Evolutionary conservation across 2,329 filamentous ascomycete genomes (phyloP).

Genomic region (Periconia macrospinosa): DNA sequence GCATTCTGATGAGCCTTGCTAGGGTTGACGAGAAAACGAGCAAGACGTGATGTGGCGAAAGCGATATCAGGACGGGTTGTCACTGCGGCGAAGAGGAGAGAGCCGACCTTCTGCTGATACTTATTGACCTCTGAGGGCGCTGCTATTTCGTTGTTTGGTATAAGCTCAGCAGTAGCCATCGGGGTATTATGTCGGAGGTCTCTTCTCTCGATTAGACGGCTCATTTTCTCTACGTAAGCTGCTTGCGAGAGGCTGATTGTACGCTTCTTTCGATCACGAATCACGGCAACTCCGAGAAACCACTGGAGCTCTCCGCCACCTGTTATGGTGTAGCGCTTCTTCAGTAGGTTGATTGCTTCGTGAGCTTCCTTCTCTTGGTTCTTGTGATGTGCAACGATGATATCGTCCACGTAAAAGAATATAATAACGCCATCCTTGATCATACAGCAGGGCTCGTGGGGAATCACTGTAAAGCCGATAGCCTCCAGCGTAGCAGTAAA

Average conservation of each 20-base stretch:
- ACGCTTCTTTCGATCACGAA: background rate
- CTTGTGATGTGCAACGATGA: constrained; percentile 6
- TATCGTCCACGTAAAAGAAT: constrained; percentile 9
- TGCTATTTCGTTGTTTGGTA: background rate
- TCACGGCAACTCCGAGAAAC: constrained; percentile 10
- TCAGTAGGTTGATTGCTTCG: background rate
- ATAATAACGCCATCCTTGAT: constrained; percentile 7
- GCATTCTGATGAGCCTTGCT: background rate
- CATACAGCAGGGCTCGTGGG: constrained; percentile 8
- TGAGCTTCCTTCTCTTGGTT: background rate
- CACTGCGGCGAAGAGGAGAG: constrained; percentile 6
- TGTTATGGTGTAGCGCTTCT: constrained; percentile 1
- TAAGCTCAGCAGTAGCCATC: background rate
- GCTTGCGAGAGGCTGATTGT: background rate
- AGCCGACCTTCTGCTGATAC: background rate
- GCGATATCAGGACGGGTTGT: constrained; percentile 6
- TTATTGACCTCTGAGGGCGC: background rate
- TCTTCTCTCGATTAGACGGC: background rate
- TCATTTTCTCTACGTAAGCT: constrained; percentile 1
- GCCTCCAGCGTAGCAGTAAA: background rate
- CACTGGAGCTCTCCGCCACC: constrained; percentile 6
- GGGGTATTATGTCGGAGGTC: background rate
- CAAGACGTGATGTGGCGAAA: constrained; percentile 7
- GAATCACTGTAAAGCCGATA: constrained; percentile 5
- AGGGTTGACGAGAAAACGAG: constrained; percentile 2